Evolutionary conservation across 1,284 basidiomycete genomes (phyloP).

Genomic region (Ceratobasidium papillatum): DNA sequence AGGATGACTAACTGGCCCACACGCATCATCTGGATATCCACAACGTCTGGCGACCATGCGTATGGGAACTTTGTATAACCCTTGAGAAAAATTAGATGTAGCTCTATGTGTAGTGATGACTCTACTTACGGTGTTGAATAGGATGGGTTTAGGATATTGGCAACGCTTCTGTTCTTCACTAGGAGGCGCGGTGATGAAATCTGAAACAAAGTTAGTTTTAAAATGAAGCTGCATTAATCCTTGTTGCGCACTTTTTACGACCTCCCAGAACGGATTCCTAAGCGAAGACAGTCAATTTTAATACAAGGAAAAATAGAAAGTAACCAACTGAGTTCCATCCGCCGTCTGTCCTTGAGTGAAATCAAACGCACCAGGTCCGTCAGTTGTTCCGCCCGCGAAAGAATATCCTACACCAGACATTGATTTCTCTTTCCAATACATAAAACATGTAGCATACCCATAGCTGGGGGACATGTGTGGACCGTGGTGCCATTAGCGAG

Average conservation of each 20-base stretch:
- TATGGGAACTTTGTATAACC: slow-evolving; percentile 74
- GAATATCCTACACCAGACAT: slow-evolving; percentile 61
- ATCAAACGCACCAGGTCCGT: slow-evolving; percentile 83
- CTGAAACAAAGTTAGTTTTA: slow-evolving; percentile 48
- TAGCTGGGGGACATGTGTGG: slow-evolving; percentile 78
- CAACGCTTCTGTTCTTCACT: slow-evolving; percentile 70
- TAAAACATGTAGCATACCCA: slow-evolving; percentile 61
- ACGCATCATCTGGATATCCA: slow-evolving; percentile 81
- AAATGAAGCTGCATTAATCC: not conserved
- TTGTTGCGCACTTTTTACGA: slow-evolving; percentile 67
- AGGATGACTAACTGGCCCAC: slow-evolving; percentile 82
- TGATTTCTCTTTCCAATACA: slow-evolving; percentile 33
- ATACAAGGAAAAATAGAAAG: not conserved
- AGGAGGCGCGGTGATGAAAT: slow-evolving; percentile 70
- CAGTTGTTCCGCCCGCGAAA: slow-evolving; percentile 83
- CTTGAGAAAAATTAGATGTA: slow-evolving; percentile 51
- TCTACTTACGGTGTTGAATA: slow-evolving; percentile 69
- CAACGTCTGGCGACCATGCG: slow-evolving; percentile 77
- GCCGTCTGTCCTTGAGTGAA: slow-evolving; percentile 69
- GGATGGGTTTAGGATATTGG: slow-evolving; percentile 80
- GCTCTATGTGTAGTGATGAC: slow-evolving; percentile 14
- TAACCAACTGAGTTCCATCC: slow-evolving; percentile 65
- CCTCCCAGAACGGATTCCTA: slow-evolving; percentile 84
- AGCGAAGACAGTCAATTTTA: slow-evolving; percentile 34
- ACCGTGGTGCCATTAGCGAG: slow-evolving; percentile 73